Conservation (phyloP, 2,329 filamentous ascomycete species). For the Botryotinia calthae region DNA sequence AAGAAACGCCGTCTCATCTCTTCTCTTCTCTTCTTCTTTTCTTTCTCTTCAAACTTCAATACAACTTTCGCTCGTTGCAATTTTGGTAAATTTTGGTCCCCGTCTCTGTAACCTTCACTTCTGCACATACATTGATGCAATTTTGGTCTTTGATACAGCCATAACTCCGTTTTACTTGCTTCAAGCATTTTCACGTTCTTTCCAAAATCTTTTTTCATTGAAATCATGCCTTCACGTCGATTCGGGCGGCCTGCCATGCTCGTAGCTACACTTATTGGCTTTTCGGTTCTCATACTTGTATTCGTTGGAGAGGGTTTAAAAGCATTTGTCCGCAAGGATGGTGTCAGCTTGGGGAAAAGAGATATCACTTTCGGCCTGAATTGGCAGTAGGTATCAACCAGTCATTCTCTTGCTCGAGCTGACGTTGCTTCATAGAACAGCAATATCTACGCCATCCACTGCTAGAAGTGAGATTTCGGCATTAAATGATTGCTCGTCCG, state of each 20-base stretch:
- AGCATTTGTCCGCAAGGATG: constrained; percentile 20
- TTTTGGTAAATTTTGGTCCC: constrained; percentile 23
- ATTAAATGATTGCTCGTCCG: not conserved
- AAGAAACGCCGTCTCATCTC: constrained; percentile 13
- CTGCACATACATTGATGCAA: constrained; percentile 21
- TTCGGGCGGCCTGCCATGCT: constrained; percentile 22
- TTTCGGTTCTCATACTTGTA: constrained; percentile 32
- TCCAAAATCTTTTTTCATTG: constrained; percentile 15
- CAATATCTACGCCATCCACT: not conserved
- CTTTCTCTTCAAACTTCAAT: constrained; percentile 11
- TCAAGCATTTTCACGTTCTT: constrained; percentile 17
- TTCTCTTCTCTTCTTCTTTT: constrained; percentile 8
- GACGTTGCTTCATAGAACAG: not conserved
- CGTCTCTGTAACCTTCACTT: constrained; percentile 20
- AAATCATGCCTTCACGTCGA: constrained; percentile 30
- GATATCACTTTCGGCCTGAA: constrained; percentile 9
- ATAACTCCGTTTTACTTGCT: constrained; percentile 20
- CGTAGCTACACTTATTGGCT: constrained; percentile 26
- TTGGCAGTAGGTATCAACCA: constrained; percentile 11
- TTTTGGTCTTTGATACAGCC: constrained; percentile 23
- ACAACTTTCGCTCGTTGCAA: constrained; percentile 18
- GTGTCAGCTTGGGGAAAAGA: constrained; percentile 16
- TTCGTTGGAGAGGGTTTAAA: constrained; percentile 33
- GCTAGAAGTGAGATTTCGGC: not conserved
- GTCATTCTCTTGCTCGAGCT: not conserved